These are phyloP conservation scores for Gymnopilus dilepis DNA, from an alignment of 768 basidiomycete genomes.

Conservation along the genomic window DNA sequence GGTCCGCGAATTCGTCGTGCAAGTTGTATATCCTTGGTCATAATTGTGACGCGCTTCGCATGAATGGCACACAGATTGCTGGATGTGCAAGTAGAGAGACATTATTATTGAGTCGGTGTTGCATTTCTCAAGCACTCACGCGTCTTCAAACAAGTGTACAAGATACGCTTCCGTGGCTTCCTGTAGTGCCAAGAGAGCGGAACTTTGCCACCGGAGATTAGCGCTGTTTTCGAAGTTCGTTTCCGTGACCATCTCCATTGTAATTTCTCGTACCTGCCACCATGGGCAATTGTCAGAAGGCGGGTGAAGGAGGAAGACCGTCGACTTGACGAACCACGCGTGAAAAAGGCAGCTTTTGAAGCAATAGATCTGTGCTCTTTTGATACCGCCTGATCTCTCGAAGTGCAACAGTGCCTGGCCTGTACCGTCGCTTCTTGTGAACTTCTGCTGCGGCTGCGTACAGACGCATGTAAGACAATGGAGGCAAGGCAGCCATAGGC, in stretches of 20 bases:
- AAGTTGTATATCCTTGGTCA: conserved; percentile 97
- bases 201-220: conserved; percentile 91
- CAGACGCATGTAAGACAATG: background rate
- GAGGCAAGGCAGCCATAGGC: background rate
- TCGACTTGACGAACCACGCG: conserved; percentile 71
- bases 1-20: conserved; percentile 93
- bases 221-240: conserved; percentile 62
- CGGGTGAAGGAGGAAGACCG: background rate
- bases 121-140: conserved; percentile 63
- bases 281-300: background rate
- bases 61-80: conserved; percentile 98
- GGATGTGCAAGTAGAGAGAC: conserved; percentile 9
- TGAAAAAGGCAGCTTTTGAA: conserved; percentile 90
- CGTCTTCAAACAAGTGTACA: conserved; percentile 97
- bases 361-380: conserved; percentile 86
- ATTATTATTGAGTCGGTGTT: conserved; percentile 6
- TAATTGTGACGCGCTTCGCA: conserved; percentile 96
- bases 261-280: conserved; percentile 88
- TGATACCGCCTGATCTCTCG: conserved; percentile 95
- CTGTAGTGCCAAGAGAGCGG: conserved; percentile 91
- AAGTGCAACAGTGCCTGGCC: conserved; percentile 89
- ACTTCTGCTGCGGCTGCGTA: conserved; percentile 26
- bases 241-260: conserved; percentile 87
- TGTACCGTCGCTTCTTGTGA: conserved; percentile 66
- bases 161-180: conserved; percentile 96